A percentile compares a stretch with the other conserved stretches of the same genome.
Evolutionary conservation across 345 rosid species (phyloP).

Genomic region (Boechera stricta): DNA sequence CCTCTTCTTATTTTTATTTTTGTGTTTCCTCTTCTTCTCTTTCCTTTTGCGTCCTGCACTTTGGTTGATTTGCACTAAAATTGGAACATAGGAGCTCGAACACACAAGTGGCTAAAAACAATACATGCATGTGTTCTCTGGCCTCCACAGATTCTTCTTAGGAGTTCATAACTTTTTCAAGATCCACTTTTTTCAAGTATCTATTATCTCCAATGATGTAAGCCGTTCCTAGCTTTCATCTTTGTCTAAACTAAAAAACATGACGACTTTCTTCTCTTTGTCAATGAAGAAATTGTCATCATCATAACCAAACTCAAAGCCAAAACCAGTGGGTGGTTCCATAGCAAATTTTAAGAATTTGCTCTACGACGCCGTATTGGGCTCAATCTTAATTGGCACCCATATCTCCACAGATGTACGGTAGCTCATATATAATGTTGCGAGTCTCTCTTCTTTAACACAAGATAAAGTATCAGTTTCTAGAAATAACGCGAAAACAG

Average conservation of each 20-base stretch:
- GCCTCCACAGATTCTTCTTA: neutral
- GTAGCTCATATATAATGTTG: too few species aligned
- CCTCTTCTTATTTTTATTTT: too few species aligned
- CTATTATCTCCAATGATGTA: neutral
- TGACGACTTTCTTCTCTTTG: neutral
- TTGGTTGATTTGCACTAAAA: neutral
- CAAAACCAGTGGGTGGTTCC: neutral
- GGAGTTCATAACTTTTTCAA: neutral
- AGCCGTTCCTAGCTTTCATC: neutral
- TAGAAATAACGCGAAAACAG: too few species aligned
- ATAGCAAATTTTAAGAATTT: neutral
- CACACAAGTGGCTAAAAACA: neutral
- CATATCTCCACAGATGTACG: neutral
- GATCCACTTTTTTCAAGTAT: neutral
- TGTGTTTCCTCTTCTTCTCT: neutral
- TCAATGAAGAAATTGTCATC: neutral
- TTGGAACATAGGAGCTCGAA: neutral
- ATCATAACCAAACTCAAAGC: neutral
- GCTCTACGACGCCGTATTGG: neutral
- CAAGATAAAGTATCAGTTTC: neutral
- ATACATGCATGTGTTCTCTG: neutral
- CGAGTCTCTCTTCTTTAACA: neutral
- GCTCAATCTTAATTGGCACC: neutral
- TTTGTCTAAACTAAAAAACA: neutral
- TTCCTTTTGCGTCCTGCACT: neutral